A percentile compares a stretch with the other conserved stretches of the same genome.
These are phyloP conservation scores for Coemansia sp. DNA, from an alignment of 192 early-diverging fungal species.

Conservation along the genomic window DNA sequence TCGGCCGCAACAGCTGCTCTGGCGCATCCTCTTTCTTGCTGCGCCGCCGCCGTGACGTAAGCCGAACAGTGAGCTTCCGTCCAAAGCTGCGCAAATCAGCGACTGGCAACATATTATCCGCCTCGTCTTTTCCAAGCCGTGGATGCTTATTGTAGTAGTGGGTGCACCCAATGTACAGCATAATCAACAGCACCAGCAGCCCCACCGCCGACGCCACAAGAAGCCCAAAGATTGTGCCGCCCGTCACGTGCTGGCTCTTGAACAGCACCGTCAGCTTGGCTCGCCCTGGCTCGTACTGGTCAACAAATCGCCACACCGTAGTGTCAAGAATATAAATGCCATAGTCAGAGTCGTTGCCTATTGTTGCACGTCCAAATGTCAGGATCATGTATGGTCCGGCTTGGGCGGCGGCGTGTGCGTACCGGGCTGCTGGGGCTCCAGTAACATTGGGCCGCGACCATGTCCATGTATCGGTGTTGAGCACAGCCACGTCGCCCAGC, in stretches of 20 bases:
- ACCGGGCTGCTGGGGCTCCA: slow-evolving; percentile 28
- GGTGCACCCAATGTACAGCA: slow-evolving; percentile 37
- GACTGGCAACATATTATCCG: slow-evolving; percentile 28
- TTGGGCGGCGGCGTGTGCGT: slow-evolving; percentile 42
- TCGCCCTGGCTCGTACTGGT: slow-evolving; percentile 31
- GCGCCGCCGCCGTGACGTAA: slow-evolving; percentile 25
- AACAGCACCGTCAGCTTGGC: slow-evolving; percentile 27
- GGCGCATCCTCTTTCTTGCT: not conserved
- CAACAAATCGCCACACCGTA: slow-evolving; percentile 35
- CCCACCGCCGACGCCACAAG: slow-evolving; percentile 35
- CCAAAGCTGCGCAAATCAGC: slow-evolving; percentile 41
- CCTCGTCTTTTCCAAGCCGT: slow-evolving; percentile 29
- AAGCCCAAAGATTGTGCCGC: slow-evolving; percentile 51
- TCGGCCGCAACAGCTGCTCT: not conserved
- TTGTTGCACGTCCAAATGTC: slow-evolving; percentile 30
- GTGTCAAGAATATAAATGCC: slow-evolving; percentile 51
- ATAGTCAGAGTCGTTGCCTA: slow-evolving; percentile 14
- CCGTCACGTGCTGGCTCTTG: slow-evolving; percentile 20
- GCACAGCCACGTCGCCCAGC: slow-evolving; percentile 47
- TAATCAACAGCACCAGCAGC: slow-evolving; percentile 30
- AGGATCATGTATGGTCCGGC: slow-evolving; percentile 48
- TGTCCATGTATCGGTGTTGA: slow-evolving; percentile 47
- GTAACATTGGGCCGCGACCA: slow-evolving; percentile 28
- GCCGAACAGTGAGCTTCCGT: slow-evolving; percentile 29
- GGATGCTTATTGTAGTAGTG: slow-evolving; percentile 52